These are phyloP conservation scores for Articulospora tetracladia DNA, from an alignment of 495 filamentous ascomycete genomes.

Conservation along the genomic window DNA sequence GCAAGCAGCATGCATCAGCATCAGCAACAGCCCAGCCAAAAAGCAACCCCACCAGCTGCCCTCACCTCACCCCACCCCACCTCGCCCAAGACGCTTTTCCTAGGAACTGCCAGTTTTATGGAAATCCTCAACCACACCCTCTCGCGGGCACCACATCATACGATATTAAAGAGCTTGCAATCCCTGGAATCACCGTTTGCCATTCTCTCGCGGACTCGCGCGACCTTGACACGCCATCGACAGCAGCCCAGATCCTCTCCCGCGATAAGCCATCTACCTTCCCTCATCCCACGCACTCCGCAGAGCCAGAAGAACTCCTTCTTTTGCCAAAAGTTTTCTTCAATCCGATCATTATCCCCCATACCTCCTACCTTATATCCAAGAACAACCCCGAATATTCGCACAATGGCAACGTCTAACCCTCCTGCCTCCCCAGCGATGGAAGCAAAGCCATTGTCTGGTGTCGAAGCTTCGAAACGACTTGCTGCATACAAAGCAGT, in stretches of 20 bases:
- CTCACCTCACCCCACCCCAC: not conserved
- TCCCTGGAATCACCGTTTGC: not conserved
- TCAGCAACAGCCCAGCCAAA: too few relatives aligned
- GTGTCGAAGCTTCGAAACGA: constrained; percentile 79
- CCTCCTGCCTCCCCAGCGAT: constrained; percentile 3
- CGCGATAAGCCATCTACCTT: not conserved
- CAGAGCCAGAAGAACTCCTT: not conserved
- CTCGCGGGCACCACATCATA: not conserved
- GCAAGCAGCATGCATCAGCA: not conserved
- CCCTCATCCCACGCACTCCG: not conserved
- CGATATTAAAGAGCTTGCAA: not conserved
- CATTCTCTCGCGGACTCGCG: not conserved
- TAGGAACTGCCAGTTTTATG: not conserved
- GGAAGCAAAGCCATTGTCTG: constrained; percentile 21
- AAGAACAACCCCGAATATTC: not conserved
- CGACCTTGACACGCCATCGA: not conserved
- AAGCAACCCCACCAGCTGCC: not conserved
- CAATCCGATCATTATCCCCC: not conserved
- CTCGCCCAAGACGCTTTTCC: not conserved
- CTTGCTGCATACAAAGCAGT: constrained; percentile 82
- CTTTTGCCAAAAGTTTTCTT: not conserved
- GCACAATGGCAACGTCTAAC: constrained; percentile 18
- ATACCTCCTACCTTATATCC: not conserved
- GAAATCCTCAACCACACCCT: not conserved
- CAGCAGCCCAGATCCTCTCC: not conserved